Evolutionary conservation across 805 yeast species (phyloP).

Genomic region (Torulaspora maleeae): DNA sequence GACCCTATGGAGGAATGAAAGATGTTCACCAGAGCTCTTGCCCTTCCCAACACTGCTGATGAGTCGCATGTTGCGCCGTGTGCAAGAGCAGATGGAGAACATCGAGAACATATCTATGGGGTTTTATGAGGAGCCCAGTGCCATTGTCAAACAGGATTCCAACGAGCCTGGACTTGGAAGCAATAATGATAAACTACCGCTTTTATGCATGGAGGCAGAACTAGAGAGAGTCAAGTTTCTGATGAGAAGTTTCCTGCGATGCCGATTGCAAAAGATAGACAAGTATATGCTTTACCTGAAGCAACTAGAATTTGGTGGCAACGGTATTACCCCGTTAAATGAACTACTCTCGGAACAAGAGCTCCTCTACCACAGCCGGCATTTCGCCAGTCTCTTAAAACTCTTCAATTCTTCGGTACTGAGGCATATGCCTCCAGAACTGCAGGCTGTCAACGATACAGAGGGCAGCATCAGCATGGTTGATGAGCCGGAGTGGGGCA

Average conservation of each 20-base stretch:
- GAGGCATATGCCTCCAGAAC: conserved; percentile 56
- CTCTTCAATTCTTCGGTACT: conserved; percentile 67
- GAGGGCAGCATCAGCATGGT: conserved; percentile 70
- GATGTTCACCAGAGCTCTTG: conserved; percentile 82
- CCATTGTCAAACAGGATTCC: background rate
- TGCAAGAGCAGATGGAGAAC: conserved; percentile 67
- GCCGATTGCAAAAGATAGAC: conserved; percentile 74
- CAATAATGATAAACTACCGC: conserved; percentile 50
- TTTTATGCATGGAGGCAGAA: conserved; percentile 86
- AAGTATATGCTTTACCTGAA: conserved; percentile 57
- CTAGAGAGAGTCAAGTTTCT: conserved; percentile 80
- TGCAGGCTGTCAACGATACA: conserved; percentile 73
- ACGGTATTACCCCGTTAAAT: conserved; percentile 17
- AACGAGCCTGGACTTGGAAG: conserved; percentile 7
- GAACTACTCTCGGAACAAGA: conserved; percentile 54
- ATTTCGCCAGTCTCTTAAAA: conserved; percentile 57
- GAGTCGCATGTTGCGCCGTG: conserved; percentile 50
- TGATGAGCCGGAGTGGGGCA: conserved; percentile 67
- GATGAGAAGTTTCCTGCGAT: conserved; percentile 73
- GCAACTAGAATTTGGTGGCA: conserved; percentile 35
- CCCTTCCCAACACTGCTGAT: conserved; percentile 64
- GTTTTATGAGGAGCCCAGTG: conserved; percentile 44
- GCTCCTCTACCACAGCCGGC: conserved; percentile 59
- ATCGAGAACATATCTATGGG: conserved; percentile 78
- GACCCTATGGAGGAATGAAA: conserved; percentile 74